These are phyloP conservation scores for Puccinia hordei DNA, from an alignment of 1,284 basidiomycete species.

Conservation along the genomic window DNA sequence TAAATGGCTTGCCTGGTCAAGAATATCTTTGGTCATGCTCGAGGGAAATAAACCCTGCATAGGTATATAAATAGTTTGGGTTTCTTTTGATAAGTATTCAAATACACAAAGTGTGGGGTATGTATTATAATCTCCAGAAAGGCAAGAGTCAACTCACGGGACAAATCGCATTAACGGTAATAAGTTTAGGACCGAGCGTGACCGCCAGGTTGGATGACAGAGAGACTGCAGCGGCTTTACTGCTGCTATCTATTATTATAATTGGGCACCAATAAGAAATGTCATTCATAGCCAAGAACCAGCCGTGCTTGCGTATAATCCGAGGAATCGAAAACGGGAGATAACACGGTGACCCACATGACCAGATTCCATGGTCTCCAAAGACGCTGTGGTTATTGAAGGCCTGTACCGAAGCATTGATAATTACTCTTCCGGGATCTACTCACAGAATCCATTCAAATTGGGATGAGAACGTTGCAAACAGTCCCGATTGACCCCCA, in stretches of 20 bases:
- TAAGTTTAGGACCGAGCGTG: slow-evolving; percentile 56
- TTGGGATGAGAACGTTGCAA: neutral
- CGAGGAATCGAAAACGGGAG: neutral
- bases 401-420: slow-evolving; percentile 58
- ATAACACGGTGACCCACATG: slow-evolving; percentile 54
- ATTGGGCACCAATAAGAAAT: too few relatives aligned
- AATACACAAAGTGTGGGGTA: neutral
- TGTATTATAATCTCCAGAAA: neutral
- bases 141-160: slow-evolving; percentile 52
- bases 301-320: neutral
- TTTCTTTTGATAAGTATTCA: neutral
- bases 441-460: neutral
- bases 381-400: slow-evolving; percentile 55
- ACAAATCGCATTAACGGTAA: slow-evolving; percentile 59
- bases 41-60: slow-evolving; percentile 45
- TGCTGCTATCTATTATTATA: slow-evolving; percentile 55
- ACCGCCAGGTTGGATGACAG: slow-evolving; percentile 57
- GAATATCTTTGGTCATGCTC: slow-evolving; percentile 20
- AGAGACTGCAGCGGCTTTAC: slow-evolving; percentile 59
- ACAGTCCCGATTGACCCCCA: neutral
- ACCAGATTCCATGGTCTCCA: slow-evolving; percentile 56
- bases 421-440: slow-evolving; percentile 58
- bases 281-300: neutral
- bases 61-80: neutral
- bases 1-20: neutral